Evolutionary conservation across 495 filamentous ascomycete genomes (phyloP), one percentile per base, ranked within the genome.

Genomic region (Talaromyces thailandensis): DNA sequence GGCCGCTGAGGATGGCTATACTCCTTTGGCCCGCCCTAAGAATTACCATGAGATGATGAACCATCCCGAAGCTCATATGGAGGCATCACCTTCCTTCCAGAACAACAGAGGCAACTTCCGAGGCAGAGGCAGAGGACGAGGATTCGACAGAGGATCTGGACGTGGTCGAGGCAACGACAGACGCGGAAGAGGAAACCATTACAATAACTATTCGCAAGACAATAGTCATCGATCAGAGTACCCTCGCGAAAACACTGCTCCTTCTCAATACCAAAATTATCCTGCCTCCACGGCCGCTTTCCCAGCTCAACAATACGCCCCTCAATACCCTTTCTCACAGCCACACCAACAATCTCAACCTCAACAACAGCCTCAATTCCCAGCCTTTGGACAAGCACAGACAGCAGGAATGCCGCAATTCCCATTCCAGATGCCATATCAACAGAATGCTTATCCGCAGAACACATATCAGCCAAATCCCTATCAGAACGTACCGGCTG

Each of bases 11-110:
- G 79, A 80, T 62, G 78, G 77, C 6, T 93, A 92, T 73, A 86
- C 82, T 60, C 88, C 88, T 31, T 76, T 93, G 40, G 68, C 84
- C 32, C 79, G 89, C 26, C 89, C 89, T 1, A 78, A 77, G 51
- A 82, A 84, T 57, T 71, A 81, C 3, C 80, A 84, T 37, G 80
- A 81, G 64, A 79, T 83, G 68, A 81, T 82, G 75, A 72, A 68
- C 24, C 52, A 65, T 4, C 71, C 73, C 25, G 74, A 80, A 52
- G 66, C 78, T 2, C 81, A 81, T 18, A 79, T 83, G 56, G 85
- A 83, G 66, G 32, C 62, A 40, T 55, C 28, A 21, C 5, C 24
- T 7, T 48, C 43, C 5, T 48, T 18, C 43, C 43, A 48, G 43
- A 48, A 48, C 9, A n/a, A 48, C 25, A 31, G 58, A 48, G 69